phyloP scores from a whole-genome alignment of 305 asterid genomes.

The Rubia tinctorum region DNA sequence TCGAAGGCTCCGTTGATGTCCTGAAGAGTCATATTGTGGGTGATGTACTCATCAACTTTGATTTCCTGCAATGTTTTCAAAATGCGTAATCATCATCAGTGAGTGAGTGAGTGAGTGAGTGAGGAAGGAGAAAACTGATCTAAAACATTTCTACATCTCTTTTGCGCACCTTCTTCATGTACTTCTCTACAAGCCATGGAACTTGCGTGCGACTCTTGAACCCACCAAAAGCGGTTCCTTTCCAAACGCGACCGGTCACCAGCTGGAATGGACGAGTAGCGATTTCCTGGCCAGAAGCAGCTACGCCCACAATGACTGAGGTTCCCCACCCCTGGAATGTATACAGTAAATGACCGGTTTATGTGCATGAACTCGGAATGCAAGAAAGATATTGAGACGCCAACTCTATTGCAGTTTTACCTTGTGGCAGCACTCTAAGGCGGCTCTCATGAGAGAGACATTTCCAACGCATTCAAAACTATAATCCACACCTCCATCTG shows the following conservation, averaged over 20 bases:
- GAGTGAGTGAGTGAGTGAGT: too few relatives aligned
- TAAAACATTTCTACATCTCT: background rate
- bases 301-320: constrained; percentile 98
- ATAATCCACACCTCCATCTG: constrained; percentile 99
- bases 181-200: constrained; percentile 97
- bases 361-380: constrained; percentile 1
- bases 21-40: constrained; percentile 70
- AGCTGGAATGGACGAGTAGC: constrained; percentile 98
- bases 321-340: constrained; percentile 91
- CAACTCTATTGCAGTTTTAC: constrained; percentile 27
- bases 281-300: constrained; percentile 99
- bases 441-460: constrained; percentile 90
- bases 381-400: background rate
- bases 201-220: constrained; percentile 99
- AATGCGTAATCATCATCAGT: background rate
- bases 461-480: constrained; percentile 99
- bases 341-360: background rate
- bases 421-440: constrained; percentile 99
- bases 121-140: background rate
- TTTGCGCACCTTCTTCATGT: constrained; percentile 69
- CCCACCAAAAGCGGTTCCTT: constrained; percentile 99
- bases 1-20: constrained; percentile 88
- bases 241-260: constrained; percentile 99
- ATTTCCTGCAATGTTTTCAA: constrained; percentile 57
- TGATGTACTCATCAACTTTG: constrained; percentile 96